Conservation (phyloP, 306 rosid genomes). For the Mucuna pruriens region DNA sequence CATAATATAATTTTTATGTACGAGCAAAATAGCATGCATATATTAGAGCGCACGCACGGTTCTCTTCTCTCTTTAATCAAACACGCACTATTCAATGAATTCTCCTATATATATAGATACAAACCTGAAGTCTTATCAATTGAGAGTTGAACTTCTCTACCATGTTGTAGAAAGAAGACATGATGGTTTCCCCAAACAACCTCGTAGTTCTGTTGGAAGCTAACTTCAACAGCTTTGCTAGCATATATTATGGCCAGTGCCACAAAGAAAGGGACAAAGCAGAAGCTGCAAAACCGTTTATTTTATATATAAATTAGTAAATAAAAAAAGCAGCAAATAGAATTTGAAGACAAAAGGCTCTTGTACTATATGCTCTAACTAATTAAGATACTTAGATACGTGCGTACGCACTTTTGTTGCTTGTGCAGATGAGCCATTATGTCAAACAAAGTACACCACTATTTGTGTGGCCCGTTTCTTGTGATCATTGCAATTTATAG, state of each 20-base stretch:
- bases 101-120: no score
- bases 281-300: conserved; percentile 27
- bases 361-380: conserved; percentile 3
- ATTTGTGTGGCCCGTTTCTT: not conserved
- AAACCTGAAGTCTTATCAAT: conserved; percentile 45
- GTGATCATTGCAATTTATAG: conserved; percentile 11
- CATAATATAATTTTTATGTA: not conserved
- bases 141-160: conserved; percentile 41
- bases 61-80: not conserved
- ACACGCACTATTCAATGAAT: no score
- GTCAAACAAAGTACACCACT: conserved; percentile 6
- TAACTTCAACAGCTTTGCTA: conserved; percentile 20
- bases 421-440: conserved; percentile 30
- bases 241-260: not conserved
- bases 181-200: conserved; percentile 40
- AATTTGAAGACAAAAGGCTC: conserved; percentile 8
- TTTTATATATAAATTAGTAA: not conserved
- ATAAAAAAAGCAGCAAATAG: not conserved
- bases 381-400: not conserved
- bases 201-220: conserved; percentile 43
- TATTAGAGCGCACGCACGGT: not conserved
- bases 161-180: conserved; percentile 24
- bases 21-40: not conserved
- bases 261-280: conserved; percentile 9
- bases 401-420: not conserved